Evolutionary conservation across 140 eudicot genomes (phyloP), one percentile per base, ranked within the genome.

Genomic region (Flaveria floridana): DNA sequence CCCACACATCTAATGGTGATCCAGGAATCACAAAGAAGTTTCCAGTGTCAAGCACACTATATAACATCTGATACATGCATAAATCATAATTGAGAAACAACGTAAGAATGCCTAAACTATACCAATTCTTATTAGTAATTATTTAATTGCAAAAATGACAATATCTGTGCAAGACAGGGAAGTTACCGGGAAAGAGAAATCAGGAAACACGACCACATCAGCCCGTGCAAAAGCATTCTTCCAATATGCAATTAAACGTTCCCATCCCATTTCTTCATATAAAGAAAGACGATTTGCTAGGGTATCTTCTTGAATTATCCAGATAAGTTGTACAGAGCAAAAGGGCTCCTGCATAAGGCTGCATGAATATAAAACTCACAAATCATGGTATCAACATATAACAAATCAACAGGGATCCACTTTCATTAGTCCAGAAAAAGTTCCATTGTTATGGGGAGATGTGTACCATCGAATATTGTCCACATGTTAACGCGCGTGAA

Each of bases 331-430:
- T 70, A 94, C 90, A 82, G 96, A 87, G 95, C 97, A 88, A 81
- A 90, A 94, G 39, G 99, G 99, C 93, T 90, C 99, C 97, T 90
- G 97, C 99, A 90, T 90, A 81, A 94, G 97, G 95, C 99, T 94
- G 99, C 99, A 87, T 61, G 88, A 74, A 90, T 85, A 88, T 88
- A 83, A 90, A 85, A 85, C 87, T 86, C 81, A 86, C 85, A 75
- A 75, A 80, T 47, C 80, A 81, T 70, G 79, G 80, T 68, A 84
- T 84, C 74, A 67, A 79, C 78, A 79, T 74, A 66, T 51, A 76
- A 57, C 53, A 52, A 74, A 52, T 13, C 70, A 65, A 14, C 65
- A 18, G 28, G 59, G 15, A 52, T 73, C 42, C 37, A 47, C 68
- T 76, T 67, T 66, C 68, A 23, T 55, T 37, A 23, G 20, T 76